phyloP scores from a whole-genome alignment of 192 early-diverging fungal genomes.

The Neocallimastix lanati region DNA sequence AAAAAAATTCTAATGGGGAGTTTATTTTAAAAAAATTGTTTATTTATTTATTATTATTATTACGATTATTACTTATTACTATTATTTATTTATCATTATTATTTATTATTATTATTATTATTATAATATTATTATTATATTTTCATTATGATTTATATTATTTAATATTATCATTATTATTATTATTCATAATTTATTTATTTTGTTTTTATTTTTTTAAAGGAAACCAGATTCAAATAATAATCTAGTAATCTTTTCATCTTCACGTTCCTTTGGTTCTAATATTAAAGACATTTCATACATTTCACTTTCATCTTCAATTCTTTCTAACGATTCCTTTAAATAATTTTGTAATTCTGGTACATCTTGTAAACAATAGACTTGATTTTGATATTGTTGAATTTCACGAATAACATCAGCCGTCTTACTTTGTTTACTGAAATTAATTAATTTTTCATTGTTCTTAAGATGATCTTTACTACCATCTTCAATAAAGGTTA shows the following conservation, averaged over 20 bases:
- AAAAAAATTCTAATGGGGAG: too few species aligned
- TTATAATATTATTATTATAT: too few species aligned
- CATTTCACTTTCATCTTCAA: slow-evolving; percentile 51
- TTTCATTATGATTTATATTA: too few species aligned
- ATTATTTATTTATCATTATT: too few species aligned
- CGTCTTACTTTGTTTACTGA: slow-evolving; percentile 53
- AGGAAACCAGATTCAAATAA: slow-evolving; percentile 62
- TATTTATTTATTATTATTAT: too few species aligned
- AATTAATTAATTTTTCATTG: slow-evolving; percentile 49
- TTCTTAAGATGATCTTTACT: slow-evolving; percentile 45
- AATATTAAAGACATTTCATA: slow-evolving; percentile 59
- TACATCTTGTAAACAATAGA: slow-evolving; percentile 55
- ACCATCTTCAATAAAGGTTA: too few species aligned
- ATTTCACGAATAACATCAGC: slow-evolving; percentile 48
- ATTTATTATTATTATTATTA: too few species aligned
- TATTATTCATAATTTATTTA: too few species aligned
- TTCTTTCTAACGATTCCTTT: slow-evolving; percentile 35
- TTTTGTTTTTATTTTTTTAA: slow-evolving; percentile 19
- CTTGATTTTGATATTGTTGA: slow-evolving; percentile 53
- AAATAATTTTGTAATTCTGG: slow-evolving; percentile 60
- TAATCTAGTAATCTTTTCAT: slow-evolving; percentile 57
- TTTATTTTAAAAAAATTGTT: too few species aligned
- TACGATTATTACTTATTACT: too few species aligned
- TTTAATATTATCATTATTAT: too few species aligned
- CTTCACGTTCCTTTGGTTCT: slow-evolving; percentile 63